Evolutionary conservation across 805 yeast genomes (phyloP), one percentile per base, ranked within the genome.

Genomic region (Cyberlindnera petersonii): DNA sequence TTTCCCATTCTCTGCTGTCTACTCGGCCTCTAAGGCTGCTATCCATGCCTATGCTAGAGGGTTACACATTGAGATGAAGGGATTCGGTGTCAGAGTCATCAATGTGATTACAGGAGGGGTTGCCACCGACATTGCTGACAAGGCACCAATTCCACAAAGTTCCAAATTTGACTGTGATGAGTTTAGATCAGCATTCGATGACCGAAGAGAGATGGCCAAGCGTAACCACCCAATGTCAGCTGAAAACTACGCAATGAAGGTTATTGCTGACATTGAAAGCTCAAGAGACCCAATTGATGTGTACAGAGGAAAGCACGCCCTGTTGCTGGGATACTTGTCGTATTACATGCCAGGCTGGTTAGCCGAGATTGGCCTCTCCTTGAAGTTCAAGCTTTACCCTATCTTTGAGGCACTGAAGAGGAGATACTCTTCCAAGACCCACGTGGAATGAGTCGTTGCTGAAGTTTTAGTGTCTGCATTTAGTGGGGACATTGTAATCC

Each of bases 101-200:
- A 80, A 81, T 49, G 68, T 80, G 9, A 61, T 82, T 29, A 84
- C 93, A 9, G 94, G 94, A 21, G 93, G 85, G 24, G 93, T 85
- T 20, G 62, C 64, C 19, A 82, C 93, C 0, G 69, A 78, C 41
- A 82, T 85, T 49, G 85, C 79, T 1, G 91, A 84, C 49, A 74
- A 65, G 2, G 67, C 86, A 48, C 71, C 75, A 1, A 56, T 82
- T 26, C 83, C 85, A 4, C 59, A 59, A 15, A 59, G 56, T 18
- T 81, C 88, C 0, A 52, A 75, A 30, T 82, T 68, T 55, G 65
- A 73, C 41, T 61, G 60, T 33, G 72, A 74, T 3, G 83, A 72
- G 35, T 77, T 79, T 36, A 53, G 57, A 18, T 66, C 62, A 15
- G 73, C 81, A 0, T 63, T 81, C 43, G 62, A 55, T 19, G 62